A percentile compares a stretch with the other conserved stretches of the same genome.
These are phyloP conservation scores for Tylopilus vinaceipallidus DNA, from an alignment of 768 basidiomycete species.

Conservation along the genomic window DNA sequence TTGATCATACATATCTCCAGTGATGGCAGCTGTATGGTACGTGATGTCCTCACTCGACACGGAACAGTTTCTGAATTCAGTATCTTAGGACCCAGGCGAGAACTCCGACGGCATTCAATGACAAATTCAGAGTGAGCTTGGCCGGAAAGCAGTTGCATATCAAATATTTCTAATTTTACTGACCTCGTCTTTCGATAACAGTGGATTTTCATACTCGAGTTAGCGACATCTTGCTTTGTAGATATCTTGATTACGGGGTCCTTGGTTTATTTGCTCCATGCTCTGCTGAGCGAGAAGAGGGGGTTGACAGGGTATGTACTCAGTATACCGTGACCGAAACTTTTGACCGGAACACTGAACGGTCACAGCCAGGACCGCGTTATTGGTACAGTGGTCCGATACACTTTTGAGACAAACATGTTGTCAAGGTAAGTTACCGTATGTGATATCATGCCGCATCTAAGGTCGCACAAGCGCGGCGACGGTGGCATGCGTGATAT, in stretches of 20 bases:
- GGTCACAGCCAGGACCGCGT: conserved; percentile 42
- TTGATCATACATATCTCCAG: conserved; percentile 17
- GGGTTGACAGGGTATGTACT: conserved; percentile 35
- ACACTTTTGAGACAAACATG: conserved; percentile 53
- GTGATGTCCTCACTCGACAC: background rate
- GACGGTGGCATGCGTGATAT: conserved; percentile 41
- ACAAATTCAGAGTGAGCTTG: conserved; percentile 19
- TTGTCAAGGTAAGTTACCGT: conserved; percentile 41
- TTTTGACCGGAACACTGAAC: background rate
- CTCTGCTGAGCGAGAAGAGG: conserved; percentile 39
- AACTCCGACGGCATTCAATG: conserved; percentile 25
- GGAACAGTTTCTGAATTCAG: background rate
- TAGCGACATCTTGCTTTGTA: conserved; percentile 46
- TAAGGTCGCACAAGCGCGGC: conserved; percentile 31
- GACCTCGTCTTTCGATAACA: conserved; percentile 18
- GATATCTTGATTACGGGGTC: conserved; percentile 49
- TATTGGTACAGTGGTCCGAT: conserved; percentile 46
- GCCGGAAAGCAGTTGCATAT: background rate
- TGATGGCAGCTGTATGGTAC: conserved; percentile 32
- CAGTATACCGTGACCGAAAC: no score
- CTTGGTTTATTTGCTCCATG: conserved; percentile 42
- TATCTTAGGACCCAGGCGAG: conserved; percentile 25
- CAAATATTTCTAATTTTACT: background rate
- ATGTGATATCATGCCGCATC: background rate
- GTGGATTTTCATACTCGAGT: conserved; percentile 52